Evolutionary conservation across 768 basidiomycete species (phyloP), one percentile per base, ranked within the genome.

Genomic region (Hericium alpestre): DNA sequence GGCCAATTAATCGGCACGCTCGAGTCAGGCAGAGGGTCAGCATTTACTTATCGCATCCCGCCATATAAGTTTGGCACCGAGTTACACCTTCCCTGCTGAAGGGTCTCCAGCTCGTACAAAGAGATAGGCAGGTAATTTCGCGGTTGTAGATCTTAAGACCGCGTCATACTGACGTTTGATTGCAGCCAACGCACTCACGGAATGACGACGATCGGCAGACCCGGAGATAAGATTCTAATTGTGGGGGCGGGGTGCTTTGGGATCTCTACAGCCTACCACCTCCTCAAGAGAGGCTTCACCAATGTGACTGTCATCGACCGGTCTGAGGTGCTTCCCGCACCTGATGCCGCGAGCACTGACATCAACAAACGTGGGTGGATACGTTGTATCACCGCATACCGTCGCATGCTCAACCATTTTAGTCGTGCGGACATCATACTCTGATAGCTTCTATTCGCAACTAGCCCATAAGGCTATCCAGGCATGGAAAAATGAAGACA

Each of bases 171-270:
- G 43, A 46, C 43, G n/a, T 15, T 46, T 12, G 22, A 22, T 9
- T 46, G n/a, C 43, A 22, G 22, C 43, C 11, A 22, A 16, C 25
- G 49, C 49, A 51, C n/a, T 51, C 15, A 16, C 49, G 43, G 22
- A 46, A 51, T 15, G 13, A 20, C 52, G 12, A 53, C 38, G 52
- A 23, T 39, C 38, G 52, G 16, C 11, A 18, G 27, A 15, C 38
- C 65, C 72, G 63, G 70, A 68, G 62, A 58, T 39, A 27, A 65
- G 53, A 72, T 85, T 48, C 65, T 92, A 54, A 84, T 93, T 59
- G 74, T 91, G 46, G 91, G 91, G 25, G 84, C 88, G 41, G 91
- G 91, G 4, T 84, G 84, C 61, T 94, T 94, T 67, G 93, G 93
- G 6, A 73, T 90, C 52, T 93, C 91, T 16, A 88, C 93, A 0